Percentiles rank a stretch among this genome's conserved stretches.
phyloP scores from a whole-genome alignment of 2,329 filamentous ascomycete genomes.

The Phaeosphaeria sp. region DNA sequence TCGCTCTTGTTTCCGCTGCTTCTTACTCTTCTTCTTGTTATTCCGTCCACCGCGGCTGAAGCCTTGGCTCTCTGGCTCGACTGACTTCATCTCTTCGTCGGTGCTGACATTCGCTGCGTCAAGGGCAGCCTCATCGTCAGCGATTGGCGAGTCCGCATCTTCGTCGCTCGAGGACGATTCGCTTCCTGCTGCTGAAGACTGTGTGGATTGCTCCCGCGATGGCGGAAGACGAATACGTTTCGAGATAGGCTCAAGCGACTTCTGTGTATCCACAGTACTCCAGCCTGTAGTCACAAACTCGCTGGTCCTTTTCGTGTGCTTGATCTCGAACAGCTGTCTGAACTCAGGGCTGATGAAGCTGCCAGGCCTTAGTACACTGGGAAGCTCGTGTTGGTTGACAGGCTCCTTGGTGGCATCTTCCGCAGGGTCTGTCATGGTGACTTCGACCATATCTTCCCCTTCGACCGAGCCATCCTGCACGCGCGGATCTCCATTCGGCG shows the following conservation, averaged over 20 bases:
- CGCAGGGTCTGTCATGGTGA: slow-evolving; percentile 76
- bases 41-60: slow-evolving; percentile 37
- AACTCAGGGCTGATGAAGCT: slow-evolving; percentile 71
- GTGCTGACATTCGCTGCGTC: slow-evolving; percentile 43
- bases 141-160: slow-evolving; percentile 36
- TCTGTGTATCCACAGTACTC: slow-evolving; percentile 66
- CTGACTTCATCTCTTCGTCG: slow-evolving; percentile 45
- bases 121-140: slow-evolving; percentile 34
- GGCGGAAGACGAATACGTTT: slow-evolving; percentile 52
- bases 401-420: slow-evolving; percentile 39
- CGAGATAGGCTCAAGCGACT: slow-evolving; percentile 62
- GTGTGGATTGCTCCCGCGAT: slow-evolving; percentile 43
- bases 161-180: slow-evolving; percentile 44
- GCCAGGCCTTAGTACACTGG: slow-evolving; percentile 58
- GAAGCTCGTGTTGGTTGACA: slow-evolving; percentile 22
- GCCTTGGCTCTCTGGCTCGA: slow-evolving; percentile 27
- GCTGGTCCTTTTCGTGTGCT: slow-evolving; percentile 64
- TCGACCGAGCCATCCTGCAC: slow-evolving; percentile 81
- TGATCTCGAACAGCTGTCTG: slow-evolving; percentile 72
- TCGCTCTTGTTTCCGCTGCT: slow-evolving; percentile 36
- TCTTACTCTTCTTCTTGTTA: slow-evolving; percentile 43
- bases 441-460: slow-evolving; percentile 89
- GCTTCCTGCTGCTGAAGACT: slow-evolving; percentile 36
- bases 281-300: slow-evolving; percentile 74
- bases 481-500: slow-evolving; percentile 72